These are phyloP conservation scores for Pythium brachiatum DNA, from an alignment of 352 stramenopile genomes.

Conservation along the genomic window DNA sequence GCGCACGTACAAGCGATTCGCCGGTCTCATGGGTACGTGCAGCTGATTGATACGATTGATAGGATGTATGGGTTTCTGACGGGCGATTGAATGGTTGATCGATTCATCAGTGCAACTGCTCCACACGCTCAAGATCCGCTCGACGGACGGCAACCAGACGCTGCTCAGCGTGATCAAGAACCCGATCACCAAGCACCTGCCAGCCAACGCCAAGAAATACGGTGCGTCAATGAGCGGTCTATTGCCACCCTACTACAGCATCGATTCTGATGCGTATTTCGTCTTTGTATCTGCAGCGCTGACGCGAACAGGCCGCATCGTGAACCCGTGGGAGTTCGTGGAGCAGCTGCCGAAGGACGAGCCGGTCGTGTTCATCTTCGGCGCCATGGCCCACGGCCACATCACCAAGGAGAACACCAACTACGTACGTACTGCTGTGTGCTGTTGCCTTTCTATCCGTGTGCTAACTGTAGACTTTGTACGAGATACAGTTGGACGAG, in stretches of 20 bases:
- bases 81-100: neutral
- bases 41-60: neutral
- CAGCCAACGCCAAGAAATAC: conserved; percentile 94
- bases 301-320: conserved; percentile 91
- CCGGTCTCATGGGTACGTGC: conserved; percentile 91
- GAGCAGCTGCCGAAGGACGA: conserved; percentile 88
- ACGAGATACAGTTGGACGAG: conserved; percentile 77
- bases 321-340: conserved; percentile 95
- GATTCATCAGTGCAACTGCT: conserved; percentile 95
- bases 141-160: conserved; percentile 94
- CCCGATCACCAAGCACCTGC: conserved; percentile 96
- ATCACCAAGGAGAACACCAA: conserved; percentile 97
- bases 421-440: conserved; percentile 70
- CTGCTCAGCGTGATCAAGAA: conserved; percentile 99
- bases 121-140: conserved; percentile 99
- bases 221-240: no score
- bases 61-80: neutral
- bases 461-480: neutral
- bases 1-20: conserved; percentile 99
- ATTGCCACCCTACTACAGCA: no score
- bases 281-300: conserved; percentile 57
- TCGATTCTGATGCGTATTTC: neutral
- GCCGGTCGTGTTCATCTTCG: conserved; percentile 97
- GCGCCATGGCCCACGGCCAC: conserved; percentile 96
- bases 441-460: neutral